phyloP scores from a whole-genome alignment of 305 asterid genomes.

The Fraxinus dipetala region DNA sequence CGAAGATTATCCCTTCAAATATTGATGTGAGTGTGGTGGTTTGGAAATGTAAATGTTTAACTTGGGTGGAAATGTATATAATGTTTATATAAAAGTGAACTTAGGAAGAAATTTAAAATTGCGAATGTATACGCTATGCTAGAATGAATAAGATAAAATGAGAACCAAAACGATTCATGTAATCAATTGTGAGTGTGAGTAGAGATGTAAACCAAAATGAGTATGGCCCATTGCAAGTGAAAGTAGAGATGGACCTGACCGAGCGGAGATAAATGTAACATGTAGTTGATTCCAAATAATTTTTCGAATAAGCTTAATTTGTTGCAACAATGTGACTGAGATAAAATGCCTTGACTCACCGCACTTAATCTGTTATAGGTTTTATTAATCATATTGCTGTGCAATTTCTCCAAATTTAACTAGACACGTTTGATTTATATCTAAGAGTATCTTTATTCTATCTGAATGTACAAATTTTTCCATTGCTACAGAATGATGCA shows the following conservation, averaged over 20 bases:
- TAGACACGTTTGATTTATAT: not conserved
- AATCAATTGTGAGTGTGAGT: not conserved
- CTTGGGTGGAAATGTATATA: not conserved
- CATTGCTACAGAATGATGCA: slow-evolving; percentile 56
- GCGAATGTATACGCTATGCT: not conserved
- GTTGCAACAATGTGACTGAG: not conserved
- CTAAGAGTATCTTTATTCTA: not conserved
- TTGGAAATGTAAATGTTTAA: slow-evolving; percentile 8
- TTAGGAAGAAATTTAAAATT: not conserved
- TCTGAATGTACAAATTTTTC: slow-evolving; percentile 5
- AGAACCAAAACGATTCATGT: not conserved
- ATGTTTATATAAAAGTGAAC: not conserved
- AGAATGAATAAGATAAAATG: not conserved
- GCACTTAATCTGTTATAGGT: not conserved
- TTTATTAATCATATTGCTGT: not conserved
- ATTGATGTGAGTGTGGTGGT: slow-evolving; percentile 51
- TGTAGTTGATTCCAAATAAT: not conserved
- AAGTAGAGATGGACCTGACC: not conserved
- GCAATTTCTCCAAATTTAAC: not conserved
- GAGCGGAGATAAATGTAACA: not conserved
- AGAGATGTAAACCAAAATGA: not conserved
- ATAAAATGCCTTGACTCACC: not conserved
- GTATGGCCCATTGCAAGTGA: not conserved
- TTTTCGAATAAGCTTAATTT: not conserved
- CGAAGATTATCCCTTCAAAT: slow-evolving; percentile 72